Percentiles rank a stretch among this genome's conserved stretches.
phyloP scores from a whole-genome alignment of 1,284 basidiomycete genomes.

The Microstroma glucosiphilum region DNA sequence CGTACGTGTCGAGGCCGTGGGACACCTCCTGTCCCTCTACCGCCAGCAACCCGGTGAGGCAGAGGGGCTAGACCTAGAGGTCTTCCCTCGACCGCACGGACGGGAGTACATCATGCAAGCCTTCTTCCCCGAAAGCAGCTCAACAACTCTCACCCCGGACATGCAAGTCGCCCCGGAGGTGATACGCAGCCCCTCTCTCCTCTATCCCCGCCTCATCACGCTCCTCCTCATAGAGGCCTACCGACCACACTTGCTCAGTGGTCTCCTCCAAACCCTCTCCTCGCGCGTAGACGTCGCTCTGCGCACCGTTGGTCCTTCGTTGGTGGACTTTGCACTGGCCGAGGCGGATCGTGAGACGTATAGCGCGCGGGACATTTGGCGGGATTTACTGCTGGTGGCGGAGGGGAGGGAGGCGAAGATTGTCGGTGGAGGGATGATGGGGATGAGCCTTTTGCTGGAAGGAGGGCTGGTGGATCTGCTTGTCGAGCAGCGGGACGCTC shows the following conservation, averaged over 20 bases:
- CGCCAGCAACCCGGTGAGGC: not conserved
- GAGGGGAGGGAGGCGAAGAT: not conserved
- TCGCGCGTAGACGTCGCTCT: slow-evolving; percentile 3
- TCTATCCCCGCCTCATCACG: slow-evolving; percentile 5
- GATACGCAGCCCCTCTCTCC: not conserved
- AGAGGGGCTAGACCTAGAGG: no score
- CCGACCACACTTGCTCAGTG: slow-evolving; percentile 6
- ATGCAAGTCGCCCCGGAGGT: not conserved
- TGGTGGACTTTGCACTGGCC: not conserved
- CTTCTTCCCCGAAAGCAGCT: not conserved
- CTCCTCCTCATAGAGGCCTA: slow-evolving; percentile 11
- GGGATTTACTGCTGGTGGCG: not conserved
- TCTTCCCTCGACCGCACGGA: not conserved
- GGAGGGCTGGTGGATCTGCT: not conserved
- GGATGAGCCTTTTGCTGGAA: not conserved
- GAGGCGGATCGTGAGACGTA: not conserved
- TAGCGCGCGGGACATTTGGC: not conserved
- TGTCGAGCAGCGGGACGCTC: not conserved
- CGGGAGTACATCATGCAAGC: not conserved
- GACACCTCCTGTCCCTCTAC: slow-evolving; percentile 55
- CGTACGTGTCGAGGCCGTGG: slow-evolving; percentile 11
- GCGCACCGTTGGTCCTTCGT: not conserved
- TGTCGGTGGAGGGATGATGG: not conserved
- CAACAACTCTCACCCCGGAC: not conserved
- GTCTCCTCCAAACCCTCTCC: slow-evolving; percentile 10